Evolutionary conservation across 306 rosid genomes (phyloP), one percentile per base, ranked within the genome.

Genomic region (Spatholobus suberectus): DNA sequence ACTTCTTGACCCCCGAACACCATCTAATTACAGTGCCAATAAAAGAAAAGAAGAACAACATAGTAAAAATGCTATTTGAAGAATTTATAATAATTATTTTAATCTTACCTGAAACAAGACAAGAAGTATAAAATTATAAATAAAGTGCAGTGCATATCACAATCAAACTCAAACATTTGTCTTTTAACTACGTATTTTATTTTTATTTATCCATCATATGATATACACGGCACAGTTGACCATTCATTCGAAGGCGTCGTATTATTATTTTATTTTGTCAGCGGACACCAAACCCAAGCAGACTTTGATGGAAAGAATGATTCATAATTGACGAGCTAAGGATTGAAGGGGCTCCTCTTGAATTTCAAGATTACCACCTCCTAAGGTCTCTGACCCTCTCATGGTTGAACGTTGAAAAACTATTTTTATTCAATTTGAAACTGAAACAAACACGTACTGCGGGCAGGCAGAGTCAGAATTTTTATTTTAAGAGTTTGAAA

Each of bases 341-440:
- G 11, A 37, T 65, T 20, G 37, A 34, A 34, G 76, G 66, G 7
- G 38, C 23, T 75, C 54, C 24, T 35, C 54, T 52, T 49, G 75
- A 66, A 38, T 68, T 55, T 78, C 51, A 78, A 65, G 67, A 27
- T 63, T 47, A 65, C 67, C 75, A 66, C 15, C 21, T 26, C 6
- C 58, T 17, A 38, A 69, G 46, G 23, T 79, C 69, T 47, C 12
- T 78, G 75, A 66, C 75, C 20, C 66, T 46, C 17, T 40, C 37
- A 43, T 20, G n/a, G 71, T 41, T 71, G 63, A 70, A 70, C 8
- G 78, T 70, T 37, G 67, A 65, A 63, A 78, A 67, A 21, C 17
- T 0, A 75, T 7, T 26, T 3, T 15, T 55, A 24, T 40, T 80
- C 77, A 43, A 27, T 40, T 35, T 6, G 6, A 55, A 81, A 46